Conservation (phyloP, 768 basidiomycete genomes). For the Termitomyces sp. region DNA sequence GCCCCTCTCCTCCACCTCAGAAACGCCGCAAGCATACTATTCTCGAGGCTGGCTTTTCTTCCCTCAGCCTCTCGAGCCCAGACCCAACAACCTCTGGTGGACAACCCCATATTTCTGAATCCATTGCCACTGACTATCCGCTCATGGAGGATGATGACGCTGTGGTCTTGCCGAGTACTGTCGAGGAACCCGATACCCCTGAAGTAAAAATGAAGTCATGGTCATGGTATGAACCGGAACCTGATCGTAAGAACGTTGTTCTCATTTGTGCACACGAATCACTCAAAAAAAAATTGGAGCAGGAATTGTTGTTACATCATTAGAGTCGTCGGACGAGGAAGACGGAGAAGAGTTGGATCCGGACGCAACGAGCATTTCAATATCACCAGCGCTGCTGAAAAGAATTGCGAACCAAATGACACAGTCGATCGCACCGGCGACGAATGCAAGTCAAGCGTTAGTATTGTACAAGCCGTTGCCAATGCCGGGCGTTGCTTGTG, state of each 20-base stretch:
- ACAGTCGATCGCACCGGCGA: slow-evolving; percentile 17
- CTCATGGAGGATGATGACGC: slow-evolving; percentile 9
- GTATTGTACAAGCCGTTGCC: slow-evolving; percentile 50
- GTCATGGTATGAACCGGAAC: slow-evolving; percentile 70
- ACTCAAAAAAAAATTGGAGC: slow-evolving; percentile 9
- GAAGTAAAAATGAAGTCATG: slow-evolving; percentile 63
- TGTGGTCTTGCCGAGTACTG: neutral
- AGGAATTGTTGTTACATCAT: slow-evolving; percentile 66
- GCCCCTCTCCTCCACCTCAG: slow-evolving; percentile 21
- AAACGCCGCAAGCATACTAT: slow-evolving; percentile 48
- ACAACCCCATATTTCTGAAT: slow-evolving; percentile 11
- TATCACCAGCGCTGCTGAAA: slow-evolving; percentile 44
- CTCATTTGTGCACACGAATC: slow-evolving; percentile 11
- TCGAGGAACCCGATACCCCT: slow-evolving; percentile 40
- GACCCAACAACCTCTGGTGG: slow-evolving; percentile 13
- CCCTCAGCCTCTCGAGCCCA: slow-evolving; percentile 35
- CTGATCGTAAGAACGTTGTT: slow-evolving; percentile 53
- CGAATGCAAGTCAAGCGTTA: slow-evolving; percentile 40
- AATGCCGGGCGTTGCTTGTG: slow-evolving; percentile 8
- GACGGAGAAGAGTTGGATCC: slow-evolving; percentile 22
- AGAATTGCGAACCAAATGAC: slow-evolving; percentile 34
- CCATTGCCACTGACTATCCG: slow-evolving; percentile 3
- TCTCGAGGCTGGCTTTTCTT: slow-evolving; percentile 57
- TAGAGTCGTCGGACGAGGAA: slow-evolving; percentile 46
- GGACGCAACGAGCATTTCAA: slow-evolving; percentile 24